phyloP scores from a whole-genome alignment of 2,329 filamentous ascomycete species.

The Fusarium newnesense region DNA sequence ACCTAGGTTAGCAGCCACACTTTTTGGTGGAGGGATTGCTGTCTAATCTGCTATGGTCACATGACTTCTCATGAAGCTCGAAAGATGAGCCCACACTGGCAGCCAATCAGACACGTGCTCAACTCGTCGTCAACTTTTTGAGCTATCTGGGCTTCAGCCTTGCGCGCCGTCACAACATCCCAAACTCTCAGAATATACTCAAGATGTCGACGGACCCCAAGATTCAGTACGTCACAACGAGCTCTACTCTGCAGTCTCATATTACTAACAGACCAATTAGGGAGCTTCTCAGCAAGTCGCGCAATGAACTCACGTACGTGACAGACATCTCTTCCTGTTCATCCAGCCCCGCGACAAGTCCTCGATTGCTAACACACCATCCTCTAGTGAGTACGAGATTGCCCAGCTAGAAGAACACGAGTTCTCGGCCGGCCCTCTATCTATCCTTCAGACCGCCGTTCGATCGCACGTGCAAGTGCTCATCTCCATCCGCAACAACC shows the following conservation, averaged over 20 bases:
- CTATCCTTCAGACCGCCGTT: constrained; percentile 96
- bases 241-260: background rate
- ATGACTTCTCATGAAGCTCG: constrained; percentile 26
- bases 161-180: constrained; percentile 43
- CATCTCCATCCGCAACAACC: constrained; percentile 97
- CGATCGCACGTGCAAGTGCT: constrained; percentile 95
- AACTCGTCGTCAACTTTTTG: constrained; percentile 45
- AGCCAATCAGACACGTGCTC: constrained; percentile 44
- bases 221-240: constrained; percentile 70
- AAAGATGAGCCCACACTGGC: background rate
- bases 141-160: constrained; percentile 49
- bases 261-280: constrained; percentile 58
- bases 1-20: constrained; percentile 24
- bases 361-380: constrained; percentile 28
- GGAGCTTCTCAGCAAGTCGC: constrained; percentile 89
- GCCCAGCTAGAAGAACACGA: constrained; percentile 73
- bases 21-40: constrained; percentile 23
- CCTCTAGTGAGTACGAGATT: constrained; percentile 87
- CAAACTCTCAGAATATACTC: constrained; percentile 25
- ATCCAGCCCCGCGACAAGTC: constrained; percentile 26
- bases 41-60: constrained; percentile 26
- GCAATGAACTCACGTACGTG: constrained; percentile 87
- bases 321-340: constrained; percentile 19
- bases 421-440: constrained; percentile 69
- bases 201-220: constrained; percentile 72